These are phyloP conservation scores for Candida railenensis DNA, from an alignment of 805 yeast species.

Conservation along the genomic window DNA sequence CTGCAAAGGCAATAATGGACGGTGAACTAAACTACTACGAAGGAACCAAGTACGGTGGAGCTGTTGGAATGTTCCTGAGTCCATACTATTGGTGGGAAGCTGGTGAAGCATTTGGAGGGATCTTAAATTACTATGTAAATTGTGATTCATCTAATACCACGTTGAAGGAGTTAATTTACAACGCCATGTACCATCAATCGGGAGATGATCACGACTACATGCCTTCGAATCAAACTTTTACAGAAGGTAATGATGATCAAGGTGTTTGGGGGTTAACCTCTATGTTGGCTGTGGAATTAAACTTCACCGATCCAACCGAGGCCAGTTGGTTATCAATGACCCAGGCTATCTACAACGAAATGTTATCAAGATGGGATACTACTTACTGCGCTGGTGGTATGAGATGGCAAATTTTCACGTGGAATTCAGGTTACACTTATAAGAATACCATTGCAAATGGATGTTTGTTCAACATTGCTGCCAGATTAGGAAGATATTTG, in stretches of 20 bases:
- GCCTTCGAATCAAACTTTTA: conserved; percentile 45
- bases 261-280: conserved; percentile 51
- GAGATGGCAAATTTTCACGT: conserved; percentile 93
- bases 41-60: conserved; percentile 44
- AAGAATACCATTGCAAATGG: conserved; percentile 93
- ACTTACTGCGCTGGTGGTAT: conserved; percentile 80
- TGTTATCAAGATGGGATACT: conserved; percentile 86
- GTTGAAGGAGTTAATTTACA: conserved; percentile 25
- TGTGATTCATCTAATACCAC: conserved; percentile 36
- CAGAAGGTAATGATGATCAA: conserved; percentile 53
- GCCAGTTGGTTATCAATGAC: conserved; percentile 83
- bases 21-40: conserved; percentile 48
- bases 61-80: conserved; percentile 43
- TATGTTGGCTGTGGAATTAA: conserved; percentile 47
- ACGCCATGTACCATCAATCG: conserved; percentile 44
- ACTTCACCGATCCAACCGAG: conserved; percentile 41
- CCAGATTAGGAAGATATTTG: conserved; percentile 82
- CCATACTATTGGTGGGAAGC: conserved; percentile 58
- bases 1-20: conserved; percentile 30
- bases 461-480: conserved; percentile 81
- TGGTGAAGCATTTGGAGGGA: conserved; percentile 51
- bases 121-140: conserved; percentile 38
- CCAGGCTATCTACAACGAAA: conserved; percentile 90
- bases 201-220: conserved; percentile 42
- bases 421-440: conserved; percentile 93